Evolutionary conservation across 179 eudicot species (phyloP), one percentile per base, ranked within the genome.

Genomic region (Beta corolliflora): DNA sequence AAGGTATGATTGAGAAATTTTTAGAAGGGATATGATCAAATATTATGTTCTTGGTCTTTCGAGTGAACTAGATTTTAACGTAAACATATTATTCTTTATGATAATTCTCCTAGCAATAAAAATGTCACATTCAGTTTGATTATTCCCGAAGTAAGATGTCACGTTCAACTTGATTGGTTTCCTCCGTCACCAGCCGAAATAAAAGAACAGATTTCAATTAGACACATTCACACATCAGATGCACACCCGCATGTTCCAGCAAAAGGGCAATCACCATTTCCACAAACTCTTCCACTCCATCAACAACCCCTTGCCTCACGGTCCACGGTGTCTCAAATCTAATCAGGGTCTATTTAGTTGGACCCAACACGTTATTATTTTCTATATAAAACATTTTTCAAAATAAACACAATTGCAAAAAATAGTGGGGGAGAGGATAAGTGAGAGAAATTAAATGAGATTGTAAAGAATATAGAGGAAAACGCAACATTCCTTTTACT

Each of bases 101-200:
- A n/a, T 9, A 7, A 44, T 41, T 15, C n/a, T 8, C 71, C n/a
- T 67, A 36, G 7, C 2, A 71, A 23, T n/a, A n/a, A 48, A 71
- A 29, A 71, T n/a, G 75, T 71, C 75, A 21, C 56, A 48, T 71
- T 21, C 75, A 71, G 21, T 36, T 71, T n/a, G 75, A 71, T 46
- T 48, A 71, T 16, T 68, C 41, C 72, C 25, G 11, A 41, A 48
- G 75, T 71, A 71, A 25, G 58, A 71, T 23, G 75, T 71, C 29
- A 15, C 29, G 18, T 70, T 70, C 74, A 70, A 46, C 15, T 70
- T 46, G 13, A 45, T 16, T 70, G 5, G 55, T 70, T 36, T n/a
- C 53, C 54, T 50, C 75, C 7, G 21, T 71, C 58, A 71, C 16
- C 74, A 70, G 74, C 29, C 29, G 29, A 12, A 71, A 48, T 46